Evolutionary conservation across 495 filamentous ascomycete genomes (phyloP).

Genomic region (Aspergillus baeticus): DNA sequence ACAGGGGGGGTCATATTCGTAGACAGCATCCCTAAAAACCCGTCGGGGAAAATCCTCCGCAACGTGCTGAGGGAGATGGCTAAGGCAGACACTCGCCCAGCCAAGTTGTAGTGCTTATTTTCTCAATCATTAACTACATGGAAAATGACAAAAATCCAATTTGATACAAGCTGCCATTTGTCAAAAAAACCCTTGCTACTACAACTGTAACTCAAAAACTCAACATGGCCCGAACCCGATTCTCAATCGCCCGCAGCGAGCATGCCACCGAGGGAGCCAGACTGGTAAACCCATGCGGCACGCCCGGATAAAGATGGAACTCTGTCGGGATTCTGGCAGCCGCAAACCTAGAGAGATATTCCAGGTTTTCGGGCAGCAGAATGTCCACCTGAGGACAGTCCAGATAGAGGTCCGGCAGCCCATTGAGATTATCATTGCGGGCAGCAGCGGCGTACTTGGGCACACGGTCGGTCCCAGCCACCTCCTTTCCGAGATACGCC

Average conservation of each 20-base stretch:
- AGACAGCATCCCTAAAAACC: constrained; percentile 70
- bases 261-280: no score
- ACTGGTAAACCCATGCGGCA: constrained; percentile 26
- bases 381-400: constrained; percentile 26
- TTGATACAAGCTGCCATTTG: no score
- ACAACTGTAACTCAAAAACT: no score
- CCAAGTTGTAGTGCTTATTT: no score
- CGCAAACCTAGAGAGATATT: constrained; percentile 23
- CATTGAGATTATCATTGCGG: constrained; percentile 19
- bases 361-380: constrained; percentile 22
- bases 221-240: no score
- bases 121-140: no score
- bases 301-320: constrained; percentile 29
- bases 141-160: no score
- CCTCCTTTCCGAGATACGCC: constrained; percentile 24
- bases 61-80: constrained; percentile 56
- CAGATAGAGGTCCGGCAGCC: constrained; percentile 27
- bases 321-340: constrained; percentile 23
- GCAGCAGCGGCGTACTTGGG: constrained; percentile 25
- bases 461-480: constrained; percentile 12
- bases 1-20: constrained; percentile 70
- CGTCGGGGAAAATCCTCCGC: constrained; percentile 75
- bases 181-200: no score
- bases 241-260: no score
- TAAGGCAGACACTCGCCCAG: constrained; percentile 28